phyloP scores from a whole-genome alignment of 1,139 yeast genomes.

The Yamadazyma dushanensis region DNA sequence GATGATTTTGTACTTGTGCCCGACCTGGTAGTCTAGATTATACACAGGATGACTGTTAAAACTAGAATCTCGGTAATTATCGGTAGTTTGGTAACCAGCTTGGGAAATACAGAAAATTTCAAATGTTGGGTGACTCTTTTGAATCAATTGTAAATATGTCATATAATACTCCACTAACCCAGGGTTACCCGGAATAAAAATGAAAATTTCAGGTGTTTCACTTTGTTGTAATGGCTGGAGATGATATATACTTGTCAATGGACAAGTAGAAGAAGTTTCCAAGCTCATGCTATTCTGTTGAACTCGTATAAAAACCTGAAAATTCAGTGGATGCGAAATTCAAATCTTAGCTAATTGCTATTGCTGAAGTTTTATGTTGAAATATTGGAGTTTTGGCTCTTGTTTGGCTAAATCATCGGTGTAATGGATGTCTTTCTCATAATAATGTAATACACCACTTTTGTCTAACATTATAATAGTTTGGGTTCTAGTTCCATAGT shows the following conservation, averaged over 20 bases:
- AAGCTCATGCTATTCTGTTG: constrained; percentile 12
- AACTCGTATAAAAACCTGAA: no score
- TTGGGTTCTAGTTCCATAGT: constrained; percentile 90
- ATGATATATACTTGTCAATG: constrained; percentile 31
- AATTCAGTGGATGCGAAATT: neutral
- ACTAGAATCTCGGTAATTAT: constrained; percentile 13
- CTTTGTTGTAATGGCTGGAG: constrained; percentile 15
- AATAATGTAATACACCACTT: constrained; percentile 41
- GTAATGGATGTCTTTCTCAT: constrained; percentile 36
- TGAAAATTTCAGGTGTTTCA: constrained; percentile 26
- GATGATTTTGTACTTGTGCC: constrained; percentile 48
- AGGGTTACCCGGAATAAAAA: constrained; percentile 71
- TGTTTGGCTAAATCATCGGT: constrained; percentile 19
- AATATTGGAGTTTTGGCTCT: constrained; percentile 1
- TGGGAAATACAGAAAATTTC: constrained; percentile 59
- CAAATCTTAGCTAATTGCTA: constrained; percentile 11
- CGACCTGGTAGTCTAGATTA: constrained; percentile 50
- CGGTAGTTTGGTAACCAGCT: constrained; percentile 48
- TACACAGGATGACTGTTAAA: constrained; percentile 22
- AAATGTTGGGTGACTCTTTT: constrained; percentile 39
- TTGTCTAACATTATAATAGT: constrained; percentile 67
- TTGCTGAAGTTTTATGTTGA: constrained; percentile 7
- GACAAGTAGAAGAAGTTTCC: constrained; percentile 19
- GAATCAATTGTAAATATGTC: constrained; percentile 48
- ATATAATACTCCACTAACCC: constrained; percentile 61